These are phyloP conservation scores for Lyophyllum decastes DNA, from an alignment of 768 basidiomycete genomes.

Conservation along the genomic window DNA sequence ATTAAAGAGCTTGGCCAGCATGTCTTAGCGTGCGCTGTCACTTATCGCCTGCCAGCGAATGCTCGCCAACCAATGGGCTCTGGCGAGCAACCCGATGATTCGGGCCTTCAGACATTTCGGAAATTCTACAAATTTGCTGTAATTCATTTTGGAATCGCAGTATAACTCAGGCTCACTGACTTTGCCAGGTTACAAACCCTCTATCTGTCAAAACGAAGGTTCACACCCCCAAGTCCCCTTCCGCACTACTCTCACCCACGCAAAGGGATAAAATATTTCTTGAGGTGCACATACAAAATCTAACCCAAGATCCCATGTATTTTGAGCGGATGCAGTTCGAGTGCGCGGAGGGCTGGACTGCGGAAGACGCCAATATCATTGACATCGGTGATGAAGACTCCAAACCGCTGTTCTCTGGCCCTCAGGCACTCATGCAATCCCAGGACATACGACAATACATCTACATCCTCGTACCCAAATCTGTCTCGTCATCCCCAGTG, in stretches of 20 bases:
- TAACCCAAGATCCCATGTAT: constrained; percentile 73
- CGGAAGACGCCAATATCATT: constrained; percentile 53
- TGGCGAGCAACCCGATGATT: constrained; percentile 52
- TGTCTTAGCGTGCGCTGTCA: constrained; percentile 82
- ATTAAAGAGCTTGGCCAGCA: constrained; percentile 94
- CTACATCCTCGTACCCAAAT: constrained; percentile 70
- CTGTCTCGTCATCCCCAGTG: constrained; percentile 43
- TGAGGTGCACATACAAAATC: constrained; percentile 91
- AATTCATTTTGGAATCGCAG: constrained; percentile 29
- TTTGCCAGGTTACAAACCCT: constrained; percentile 82
- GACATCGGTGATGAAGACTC: constrained; percentile 24
- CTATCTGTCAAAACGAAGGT: constrained; percentile 95
- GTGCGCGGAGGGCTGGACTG: constrained; percentile 65
- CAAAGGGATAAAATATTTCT: constrained; percentile 87
- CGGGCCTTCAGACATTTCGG: constrained; percentile 67
- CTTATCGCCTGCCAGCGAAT: constrained; percentile 72
- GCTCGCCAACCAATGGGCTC: constrained; percentile 50
- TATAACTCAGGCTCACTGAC: not conserved
- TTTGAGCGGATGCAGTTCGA: constrained; percentile 85
- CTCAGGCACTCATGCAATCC: constrained; percentile 75
- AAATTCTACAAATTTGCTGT: constrained; percentile 94
- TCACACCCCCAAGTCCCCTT: constrained; percentile 72
- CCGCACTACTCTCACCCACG: constrained; percentile 59
- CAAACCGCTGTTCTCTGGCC: constrained; percentile 54
- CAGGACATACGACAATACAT: constrained; percentile 88